These are phyloP conservation scores for Lentinus polychrous DNA, from an alignment of 1,284 basidiomycete genomes.

Conservation along the genomic window DNA sequence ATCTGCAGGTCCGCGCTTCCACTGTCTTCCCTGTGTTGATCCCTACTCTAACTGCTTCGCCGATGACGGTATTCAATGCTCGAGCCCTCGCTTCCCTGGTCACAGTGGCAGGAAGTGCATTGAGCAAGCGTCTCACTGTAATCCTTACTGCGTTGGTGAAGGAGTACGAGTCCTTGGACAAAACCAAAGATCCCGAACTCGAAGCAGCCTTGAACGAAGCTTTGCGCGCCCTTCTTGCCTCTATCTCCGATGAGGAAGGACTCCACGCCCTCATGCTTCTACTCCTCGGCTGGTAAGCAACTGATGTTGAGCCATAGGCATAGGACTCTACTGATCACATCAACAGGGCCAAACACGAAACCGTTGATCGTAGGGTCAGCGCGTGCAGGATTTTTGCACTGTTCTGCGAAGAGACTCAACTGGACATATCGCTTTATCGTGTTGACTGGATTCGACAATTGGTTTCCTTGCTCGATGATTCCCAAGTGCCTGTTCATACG, in stretches of 20 bases:
- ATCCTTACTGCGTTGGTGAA: slow-evolving; percentile 75
- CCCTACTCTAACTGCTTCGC: slow-evolving; percentile 84
- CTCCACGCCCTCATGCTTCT: slow-evolving; percentile 85
- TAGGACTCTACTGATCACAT: not conserved
- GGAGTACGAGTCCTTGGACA: slow-evolving; percentile 51
- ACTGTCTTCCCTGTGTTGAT: slow-evolving; percentile 99
- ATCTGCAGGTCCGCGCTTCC: slow-evolving; percentile 70
- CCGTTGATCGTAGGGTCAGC: slow-evolving; percentile 66
- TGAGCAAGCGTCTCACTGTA: slow-evolving; percentile 76
- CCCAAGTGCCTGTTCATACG: slow-evolving; percentile 66
- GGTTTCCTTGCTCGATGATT: slow-evolving; percentile 81
- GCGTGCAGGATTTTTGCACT: slow-evolving; percentile 72
- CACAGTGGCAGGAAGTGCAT: slow-evolving; percentile 85
- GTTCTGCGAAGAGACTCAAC: slow-evolving; percentile 77
- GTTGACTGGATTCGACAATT: slow-evolving; percentile 96
- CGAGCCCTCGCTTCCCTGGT: slow-evolving; percentile 87
- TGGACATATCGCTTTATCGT: slow-evolving; percentile 80
- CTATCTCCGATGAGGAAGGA: slow-evolving; percentile 80
- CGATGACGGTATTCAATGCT: slow-evolving; percentile 96
- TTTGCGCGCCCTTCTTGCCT: slow-evolving; percentile 63
- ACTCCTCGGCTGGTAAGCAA: slow-evolving; percentile 78
- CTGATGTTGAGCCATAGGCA: not conserved
- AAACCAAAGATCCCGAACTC: slow-evolving; percentile 69
- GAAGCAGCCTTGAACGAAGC: slow-evolving; percentile 72
- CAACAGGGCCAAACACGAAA: slow-evolving; percentile 71